These are phyloP conservation scores for Fomes fomentarius DNA, from an alignment of 1,284 basidiomycete species.

Conservation along the genomic window DNA sequence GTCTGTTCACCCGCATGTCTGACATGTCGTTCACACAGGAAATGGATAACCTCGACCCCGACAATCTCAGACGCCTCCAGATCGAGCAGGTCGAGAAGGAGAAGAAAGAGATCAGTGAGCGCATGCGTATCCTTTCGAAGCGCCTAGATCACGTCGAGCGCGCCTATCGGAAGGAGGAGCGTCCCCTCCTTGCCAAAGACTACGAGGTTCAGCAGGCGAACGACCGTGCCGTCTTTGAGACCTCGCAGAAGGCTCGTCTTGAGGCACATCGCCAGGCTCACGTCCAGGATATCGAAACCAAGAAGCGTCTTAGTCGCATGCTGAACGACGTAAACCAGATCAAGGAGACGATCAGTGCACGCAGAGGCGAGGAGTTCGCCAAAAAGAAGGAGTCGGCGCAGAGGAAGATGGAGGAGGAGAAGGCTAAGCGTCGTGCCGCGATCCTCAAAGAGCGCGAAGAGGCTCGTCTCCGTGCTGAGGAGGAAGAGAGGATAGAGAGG, in stretches of 20 bases:
- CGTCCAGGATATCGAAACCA: constrained; percentile 74
- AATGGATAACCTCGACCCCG: constrained; percentile 85
- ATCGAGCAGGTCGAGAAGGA: constrained; percentile 97
- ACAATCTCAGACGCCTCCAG: constrained; percentile 89
- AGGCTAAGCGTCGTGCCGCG: constrained; percentile 68
- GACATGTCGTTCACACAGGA: constrained; percentile 49
- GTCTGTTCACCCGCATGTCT: constrained; percentile 2
- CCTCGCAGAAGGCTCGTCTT: constrained; percentile 62
- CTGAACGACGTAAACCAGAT: constrained; percentile 73
- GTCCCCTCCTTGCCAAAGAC: constrained; percentile 84
- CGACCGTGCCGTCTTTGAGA: constrained; percentile 76
- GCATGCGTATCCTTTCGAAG: constrained; percentile 85
- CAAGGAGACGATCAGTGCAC: constrained; percentile 61
- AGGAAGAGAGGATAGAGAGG: constrained; percentile 59
- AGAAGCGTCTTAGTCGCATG: constrained; percentile 80
- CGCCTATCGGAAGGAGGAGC: constrained; percentile 94
- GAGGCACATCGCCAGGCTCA: constrained; percentile 69
- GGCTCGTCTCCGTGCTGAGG: constrained; percentile 49
- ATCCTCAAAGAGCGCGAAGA: constrained; percentile 63
- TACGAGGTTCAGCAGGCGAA: constrained; percentile 86
- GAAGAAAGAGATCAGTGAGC: constrained; percentile 87
- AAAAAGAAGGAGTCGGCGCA: constrained; percentile 62
- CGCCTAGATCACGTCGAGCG: constrained; percentile 96
- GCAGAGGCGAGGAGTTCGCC: constrained; percentile 75
- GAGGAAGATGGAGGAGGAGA: constrained; percentile 85